These are phyloP conservation scores for Leptographium wingfieldii DNA, from an alignment of 2,329 filamentous ascomycete genomes.

Conservation along the genomic window DNA sequence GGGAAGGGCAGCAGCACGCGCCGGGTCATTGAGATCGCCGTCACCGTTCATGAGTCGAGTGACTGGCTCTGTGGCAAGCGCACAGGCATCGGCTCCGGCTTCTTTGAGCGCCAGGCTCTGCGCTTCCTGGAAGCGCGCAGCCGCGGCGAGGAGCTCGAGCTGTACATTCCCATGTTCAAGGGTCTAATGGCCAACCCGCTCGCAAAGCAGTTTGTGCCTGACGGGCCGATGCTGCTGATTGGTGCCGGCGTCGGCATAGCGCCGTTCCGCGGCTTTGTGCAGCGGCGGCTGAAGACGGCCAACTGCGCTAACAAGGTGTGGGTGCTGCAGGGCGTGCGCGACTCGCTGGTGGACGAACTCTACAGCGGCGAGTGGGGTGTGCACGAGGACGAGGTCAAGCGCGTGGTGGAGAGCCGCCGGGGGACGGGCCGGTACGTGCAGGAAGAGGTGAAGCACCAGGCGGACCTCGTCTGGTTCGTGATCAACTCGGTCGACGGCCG, in stretches of 20 bases:
- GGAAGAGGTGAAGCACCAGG: constrained; percentile 82
- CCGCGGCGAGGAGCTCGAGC: constrained; percentile 43
- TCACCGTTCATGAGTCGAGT: constrained; percentile 77
- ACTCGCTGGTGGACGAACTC: constrained; percentile 87
- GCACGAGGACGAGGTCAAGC: constrained; percentile 76
- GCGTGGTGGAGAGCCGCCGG: constrained; percentile 61
- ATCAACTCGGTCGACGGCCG: constrained; percentile 93
- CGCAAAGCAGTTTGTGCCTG: constrained; percentile 78
- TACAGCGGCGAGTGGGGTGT: constrained; percentile 96
- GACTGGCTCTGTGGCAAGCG: constrained; percentile 64
- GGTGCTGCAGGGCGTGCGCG: constrained; percentile 89
- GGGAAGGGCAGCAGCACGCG: constrained; percentile 28
- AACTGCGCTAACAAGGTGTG: constrained; percentile 98
- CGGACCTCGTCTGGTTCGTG: constrained; percentile 96
- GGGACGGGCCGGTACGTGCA: constrained; percentile 87
- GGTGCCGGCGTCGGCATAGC: constrained; percentile 94
- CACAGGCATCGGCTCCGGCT: constrained; percentile 83
- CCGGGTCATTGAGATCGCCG: constrained; percentile 87
- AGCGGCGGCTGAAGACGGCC: constrained; percentile 82
- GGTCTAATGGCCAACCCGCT: constrained; percentile 95
- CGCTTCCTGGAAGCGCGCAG: constrained; percentile 57
- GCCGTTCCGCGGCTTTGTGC: constrained; percentile 94
- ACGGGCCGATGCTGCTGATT: constrained; percentile 95
- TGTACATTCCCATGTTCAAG: constrained; percentile 93
- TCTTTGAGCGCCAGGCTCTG: constrained; percentile 75